Base-by-base conservation (phyloP, 2,329 filamentous ascomycete species). In the Epichloe sibirici region DNA sequence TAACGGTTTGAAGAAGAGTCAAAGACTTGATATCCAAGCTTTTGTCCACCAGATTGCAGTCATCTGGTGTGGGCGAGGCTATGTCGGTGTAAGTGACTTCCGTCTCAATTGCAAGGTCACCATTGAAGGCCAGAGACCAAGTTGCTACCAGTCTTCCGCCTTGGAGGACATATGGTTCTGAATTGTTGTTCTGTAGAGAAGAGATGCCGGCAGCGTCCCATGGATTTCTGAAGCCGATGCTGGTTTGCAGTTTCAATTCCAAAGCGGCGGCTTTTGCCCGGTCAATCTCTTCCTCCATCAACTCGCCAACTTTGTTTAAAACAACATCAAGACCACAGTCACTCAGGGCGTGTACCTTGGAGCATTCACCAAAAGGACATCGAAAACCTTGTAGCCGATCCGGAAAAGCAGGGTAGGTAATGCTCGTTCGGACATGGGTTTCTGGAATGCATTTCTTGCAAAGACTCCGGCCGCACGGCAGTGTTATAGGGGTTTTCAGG, bases 241-340 rank as follows among this genome's bases (percentile, higher is more conserved):
- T 63, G 3, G 71, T 71, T 13, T 69, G 65, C n/a, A 72, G 58
- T 0, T 57, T 47, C 2, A 53, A 40, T 11, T 54, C 44, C 0
- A 25, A 44, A 0, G 62, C 59, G 39, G 70, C 61, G 2, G 63
- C 59, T 39, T 65, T 65, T 51, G 72, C 65, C 61, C 69, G 58
- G 49, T 68, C 58, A 51, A 89, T 69, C 51, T 79, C 76, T 15
- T 72, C 65, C 49, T 75, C 74, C 50, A 88, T 72, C 13, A 78
- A 68, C 17, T 81, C 76, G 58, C 86, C 72, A n/a, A 86, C 71
- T 62, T 88, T 93, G 51, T 78, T 81, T 55, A 95, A 68, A 2
- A 83, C 82, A 39, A 95, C 85, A 69, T 95, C 88, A 7, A 84
- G 69, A 46, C 77, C 79, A 67, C 88, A 95, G 61, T 95, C 90